Percentiles rank a stretch among this genome's conserved stretches.
phyloP scores from a whole-genome alignment of 345 rosid species.

The Eucalyptus tenuipes region DNA sequence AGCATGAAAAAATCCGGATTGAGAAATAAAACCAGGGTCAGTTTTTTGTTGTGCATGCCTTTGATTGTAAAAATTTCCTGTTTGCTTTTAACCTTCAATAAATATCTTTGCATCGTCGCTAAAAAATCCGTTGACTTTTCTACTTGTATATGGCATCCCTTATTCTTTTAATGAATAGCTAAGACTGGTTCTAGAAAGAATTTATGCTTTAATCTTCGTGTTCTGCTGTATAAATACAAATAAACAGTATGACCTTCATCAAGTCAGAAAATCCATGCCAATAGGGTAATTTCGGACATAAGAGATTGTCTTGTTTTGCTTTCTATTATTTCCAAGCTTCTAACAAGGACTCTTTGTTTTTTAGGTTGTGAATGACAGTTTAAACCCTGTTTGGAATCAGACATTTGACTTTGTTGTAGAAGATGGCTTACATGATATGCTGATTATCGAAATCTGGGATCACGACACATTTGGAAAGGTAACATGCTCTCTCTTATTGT shows the following conservation, averaged over 20 bases:
- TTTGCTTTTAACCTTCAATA: neutral
- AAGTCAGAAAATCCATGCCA: neutral
- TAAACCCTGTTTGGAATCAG: constrained; percentile 97
- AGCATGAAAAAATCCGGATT: constrained; percentile 80
- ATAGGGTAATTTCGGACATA: neutral
- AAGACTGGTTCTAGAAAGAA: neutral
- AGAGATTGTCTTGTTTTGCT: neutral
- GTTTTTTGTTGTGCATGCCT: neutral
- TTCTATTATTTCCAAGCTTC: neutral
- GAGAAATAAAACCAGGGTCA: constrained; percentile 46
- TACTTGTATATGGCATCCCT: neutral
- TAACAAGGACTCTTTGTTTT: neutral
- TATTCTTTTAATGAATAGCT: neutral
- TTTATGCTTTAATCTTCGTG: neutral
- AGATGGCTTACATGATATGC: constrained; percentile 97
- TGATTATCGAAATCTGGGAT: constrained; percentile 84
- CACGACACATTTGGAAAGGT: constrained; percentile 99
- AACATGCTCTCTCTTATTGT: neutral
- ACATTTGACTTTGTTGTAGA: constrained; percentile 96
- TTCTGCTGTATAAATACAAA: neutral
- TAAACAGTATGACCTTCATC: neutral
- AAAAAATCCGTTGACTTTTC: neutral
- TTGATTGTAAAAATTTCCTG: neutral
- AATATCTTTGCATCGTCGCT: neutral
- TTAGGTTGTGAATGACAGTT: constrained; percentile 83